Conservation (phyloP, 495 filamentous ascomycete genomes). For the Penicillium ochrochloron region DNA sequence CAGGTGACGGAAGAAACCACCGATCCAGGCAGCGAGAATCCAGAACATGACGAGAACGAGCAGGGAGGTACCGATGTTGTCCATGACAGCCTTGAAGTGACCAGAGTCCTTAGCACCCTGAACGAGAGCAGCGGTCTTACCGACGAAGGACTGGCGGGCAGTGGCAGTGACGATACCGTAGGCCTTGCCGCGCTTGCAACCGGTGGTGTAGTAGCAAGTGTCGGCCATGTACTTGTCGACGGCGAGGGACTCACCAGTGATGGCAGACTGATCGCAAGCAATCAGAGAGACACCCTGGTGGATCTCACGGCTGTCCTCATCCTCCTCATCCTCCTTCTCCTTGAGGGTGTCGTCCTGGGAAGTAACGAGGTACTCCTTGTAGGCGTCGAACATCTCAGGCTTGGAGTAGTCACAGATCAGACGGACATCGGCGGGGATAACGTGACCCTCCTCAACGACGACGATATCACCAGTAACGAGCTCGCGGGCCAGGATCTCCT, state of each 20-base stretch:
- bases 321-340: conserved; percentile 63
- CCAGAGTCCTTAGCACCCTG: conserved; percentile 72
- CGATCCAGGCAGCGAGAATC: conserved; percentile 74
- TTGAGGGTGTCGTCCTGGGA: conserved; percentile 63
- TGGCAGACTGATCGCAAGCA: conserved; percentile 74
- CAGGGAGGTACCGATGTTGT: conserved; percentile 75
- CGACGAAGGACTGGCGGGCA: conserved; percentile 72
- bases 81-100: conserved; percentile 85
- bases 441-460: conserved; percentile 75
- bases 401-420: conserved; percentile 78
- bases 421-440: conserved; percentile 73
- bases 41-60: conserved; percentile 74
- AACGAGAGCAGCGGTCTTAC: conserved; percentile 71
- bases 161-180: conserved; percentile 68
- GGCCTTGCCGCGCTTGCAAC: conserved; percentile 78
- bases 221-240: conserved; percentile 81
- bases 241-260: conserved; percentile 78
- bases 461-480: conserved; percentile 83
- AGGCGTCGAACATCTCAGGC: conserved; percentile 72
- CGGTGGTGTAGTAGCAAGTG: conserved; percentile 73
- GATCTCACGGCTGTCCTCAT: conserved; percentile 58
- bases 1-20: conserved; percentile 75
- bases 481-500: conserved; percentile 77
- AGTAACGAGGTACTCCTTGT: conserved; percentile 67
- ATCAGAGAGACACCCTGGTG: conserved; percentile 67